Conservation (phyloP, 192 early-diverging fungal species). For the Coemansia sp. region DNA sequence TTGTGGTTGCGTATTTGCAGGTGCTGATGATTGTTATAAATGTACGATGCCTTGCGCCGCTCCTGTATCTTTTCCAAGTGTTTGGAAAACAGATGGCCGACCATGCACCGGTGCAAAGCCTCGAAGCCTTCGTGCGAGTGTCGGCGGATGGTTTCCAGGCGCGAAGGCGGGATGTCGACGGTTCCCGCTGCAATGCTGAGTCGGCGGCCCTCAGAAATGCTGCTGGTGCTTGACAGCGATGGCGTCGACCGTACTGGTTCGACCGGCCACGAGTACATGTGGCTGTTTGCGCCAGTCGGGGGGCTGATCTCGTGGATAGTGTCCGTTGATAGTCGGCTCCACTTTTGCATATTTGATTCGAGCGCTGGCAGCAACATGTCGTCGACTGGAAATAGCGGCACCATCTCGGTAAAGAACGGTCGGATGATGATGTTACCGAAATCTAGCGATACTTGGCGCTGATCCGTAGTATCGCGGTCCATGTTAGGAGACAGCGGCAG, state of each 20-base stretch:
- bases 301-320: slow-evolving; percentile 36
- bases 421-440: slow-evolving; percentile 84
- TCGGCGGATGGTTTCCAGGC: slow-evolving; percentile 45
- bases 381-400: slow-evolving; percentile 71
- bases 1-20: not conserved
- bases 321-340: slow-evolving; percentile 42
- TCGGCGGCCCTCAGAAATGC: slow-evolving; percentile 34
- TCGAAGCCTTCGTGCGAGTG: slow-evolving; percentile 50
- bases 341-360: slow-evolving; percentile 45
- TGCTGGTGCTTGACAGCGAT: slow-evolving; percentile 19
- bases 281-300: slow-evolving; percentile 39
- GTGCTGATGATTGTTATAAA: slow-evolving; percentile 13
- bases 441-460: slow-evolving; percentile 72
- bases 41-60: slow-evolving; percentile 44
- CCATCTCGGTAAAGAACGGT: slow-evolving; percentile 83
- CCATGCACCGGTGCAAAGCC: slow-evolving; percentile 45
- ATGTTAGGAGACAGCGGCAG: slow-evolving; percentile 87
- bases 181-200: slow-evolving; percentile 53
- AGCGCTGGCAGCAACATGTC: slow-evolving; percentile 55
- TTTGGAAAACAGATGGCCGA: slow-evolving; percentile 47
- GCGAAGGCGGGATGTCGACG: slow-evolving; percentile 47
- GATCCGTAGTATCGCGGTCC: slow-evolving; percentile 72
- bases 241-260: slow-evolving; percentile 10
- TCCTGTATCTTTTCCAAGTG: slow-evolving; percentile 49
- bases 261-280: slow-evolving; percentile 45